Percentiles rank a stretch among this genome's conserved stretches.
phyloP scores from a whole-genome alignment of 495 filamentous ascomycete species.

The Penicillium mononematosum region DNA sequence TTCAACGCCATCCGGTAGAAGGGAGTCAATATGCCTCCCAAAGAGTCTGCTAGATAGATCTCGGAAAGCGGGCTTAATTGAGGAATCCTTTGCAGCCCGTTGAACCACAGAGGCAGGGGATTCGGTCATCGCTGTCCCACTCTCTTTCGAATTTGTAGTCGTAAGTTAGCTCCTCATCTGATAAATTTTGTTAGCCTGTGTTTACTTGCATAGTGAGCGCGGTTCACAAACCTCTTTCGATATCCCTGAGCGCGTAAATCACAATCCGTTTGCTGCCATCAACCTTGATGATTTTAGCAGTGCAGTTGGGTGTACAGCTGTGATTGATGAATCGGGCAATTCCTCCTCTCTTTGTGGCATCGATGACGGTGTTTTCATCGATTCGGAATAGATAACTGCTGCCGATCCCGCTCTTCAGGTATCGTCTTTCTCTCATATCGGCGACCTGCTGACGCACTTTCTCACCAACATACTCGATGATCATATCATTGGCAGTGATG shows the following conservation, averaged over 20 bases:
- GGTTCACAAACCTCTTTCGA: slow-evolving; percentile 78
- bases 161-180: slow-evolving; percentile 98
- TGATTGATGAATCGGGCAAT: slow-evolving; percentile 99
- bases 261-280: slow-evolving; percentile 99
- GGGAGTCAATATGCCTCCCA: slow-evolving; percentile 6
- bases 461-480: slow-evolving; percentile 99
- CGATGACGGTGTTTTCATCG: slow-evolving; percentile 95
- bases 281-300: slow-evolving; percentile 98
- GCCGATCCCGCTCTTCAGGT: slow-evolving; percentile 94
- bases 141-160: slow-evolving; percentile 99
- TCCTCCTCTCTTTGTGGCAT: slow-evolving; percentile 96
- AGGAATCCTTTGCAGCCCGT: slow-evolving; percentile 97
- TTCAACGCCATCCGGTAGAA: slow-evolving; percentile 21
- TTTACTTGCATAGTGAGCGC: neutral
- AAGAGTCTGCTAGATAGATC: slow-evolving; percentile 5
- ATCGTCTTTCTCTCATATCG: slow-evolving; percentile 86
- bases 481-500: slow-evolving; percentile 97
- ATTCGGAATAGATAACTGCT: slow-evolving; percentile 98
- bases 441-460: slow-evolving; percentile 95
- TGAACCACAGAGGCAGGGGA: slow-evolving; percentile 95
- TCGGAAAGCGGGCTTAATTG: slow-evolving; percentile 59
- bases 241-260: slow-evolving; percentile 95
- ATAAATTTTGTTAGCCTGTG: slow-evolving; percentile 35
- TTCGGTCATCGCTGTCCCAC: slow-evolving; percentile 88
- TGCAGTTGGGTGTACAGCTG: slow-evolving; percentile 96